These are phyloP conservation scores for Backusella sp. DNA, from an alignment of 192 early-diverging fungal genomes.

Conservation along the genomic window DNA sequence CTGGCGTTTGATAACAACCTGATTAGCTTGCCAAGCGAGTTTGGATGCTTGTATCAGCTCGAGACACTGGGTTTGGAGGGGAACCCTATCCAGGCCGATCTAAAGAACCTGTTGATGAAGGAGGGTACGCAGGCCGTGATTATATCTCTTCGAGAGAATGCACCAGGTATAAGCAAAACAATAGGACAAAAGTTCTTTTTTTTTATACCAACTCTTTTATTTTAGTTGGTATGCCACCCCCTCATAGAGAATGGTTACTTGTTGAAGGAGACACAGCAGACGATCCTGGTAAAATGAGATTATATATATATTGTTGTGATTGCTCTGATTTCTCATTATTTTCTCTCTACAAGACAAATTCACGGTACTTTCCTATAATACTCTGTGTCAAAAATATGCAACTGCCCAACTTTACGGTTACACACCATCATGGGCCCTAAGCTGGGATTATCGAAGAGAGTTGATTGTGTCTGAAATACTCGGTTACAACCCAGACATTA, in stretches of 20 bases:
- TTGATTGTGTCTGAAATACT: constrained; percentile 82
- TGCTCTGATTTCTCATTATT: not conserved
- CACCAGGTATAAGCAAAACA: constrained; percentile 60
- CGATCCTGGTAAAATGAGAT: constrained; percentile 38
- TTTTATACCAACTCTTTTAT: not conserved
- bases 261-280: constrained; percentile 74
- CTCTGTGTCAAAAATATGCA: constrained; percentile 86
- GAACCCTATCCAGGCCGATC: constrained; percentile 84
- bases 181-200: not conserved
- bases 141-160: constrained; percentile 83
- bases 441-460: constrained; percentile 94
- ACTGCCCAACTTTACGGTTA: constrained; percentile 88
- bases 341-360: constrained; percentile 65
- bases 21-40: constrained; percentile 78
- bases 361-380: constrained; percentile 92
- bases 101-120: constrained; percentile 79
- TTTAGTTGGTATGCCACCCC: constrained; percentile 72
- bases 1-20: constrained; percentile 91
- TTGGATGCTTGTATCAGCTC: constrained; percentile 87
- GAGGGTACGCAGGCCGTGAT: constrained; percentile 85
- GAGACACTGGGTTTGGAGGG: constrained; percentile 93
- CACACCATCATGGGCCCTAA: constrained; percentile 91
- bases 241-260: constrained; percentile 87
- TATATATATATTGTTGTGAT: constrained; percentile 8
- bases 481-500: constrained; percentile 84